phyloP scores from a whole-genome alignment of 1,284 basidiomycete genomes.

The Rhodotorula sp. region DNA sequence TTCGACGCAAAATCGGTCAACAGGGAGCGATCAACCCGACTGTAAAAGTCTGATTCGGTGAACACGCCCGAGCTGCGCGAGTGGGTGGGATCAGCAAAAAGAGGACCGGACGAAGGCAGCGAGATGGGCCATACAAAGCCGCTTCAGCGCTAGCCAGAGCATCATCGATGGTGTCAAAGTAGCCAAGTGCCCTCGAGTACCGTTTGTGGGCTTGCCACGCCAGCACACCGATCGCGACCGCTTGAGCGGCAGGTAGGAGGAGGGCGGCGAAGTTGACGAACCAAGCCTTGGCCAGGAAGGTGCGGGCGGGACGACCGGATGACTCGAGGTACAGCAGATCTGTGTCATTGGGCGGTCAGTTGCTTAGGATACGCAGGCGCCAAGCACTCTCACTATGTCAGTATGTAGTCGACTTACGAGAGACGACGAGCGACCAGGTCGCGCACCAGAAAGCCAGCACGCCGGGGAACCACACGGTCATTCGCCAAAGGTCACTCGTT shows the following conservation, averaged over 20 bases:
- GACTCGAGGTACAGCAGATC: slow-evolving; percentile 31
- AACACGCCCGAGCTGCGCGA: slow-evolving; percentile 10
- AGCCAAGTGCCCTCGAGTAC: not conserved
- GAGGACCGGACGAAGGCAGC: too few species aligned
- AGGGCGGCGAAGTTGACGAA: slow-evolving; percentile 19
- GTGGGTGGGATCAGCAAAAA: too few species aligned
- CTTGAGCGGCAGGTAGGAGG: not conserved
- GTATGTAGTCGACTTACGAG: too few species aligned
- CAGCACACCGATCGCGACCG: slow-evolving; percentile 7
- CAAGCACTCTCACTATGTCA: too few species aligned
- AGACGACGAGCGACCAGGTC: slow-evolving; percentile 18
- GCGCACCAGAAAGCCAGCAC: slow-evolving; percentile 18
- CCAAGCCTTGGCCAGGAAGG: slow-evolving; percentile 10
- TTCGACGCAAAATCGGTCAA: not conserved
- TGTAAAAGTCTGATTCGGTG: not conserved
- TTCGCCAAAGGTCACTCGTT: slow-evolving; percentile 5
- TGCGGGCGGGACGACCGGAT: slow-evolving; percentile 16
- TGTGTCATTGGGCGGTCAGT: too few species aligned
- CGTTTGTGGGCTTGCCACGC: not conserved
- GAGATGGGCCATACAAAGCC: not conserved
- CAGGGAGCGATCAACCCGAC: not conserved
- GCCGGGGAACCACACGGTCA: slow-evolving; percentile 1
- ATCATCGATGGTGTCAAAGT: slow-evolving; percentile 9
- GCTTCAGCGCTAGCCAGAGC: not conserved
- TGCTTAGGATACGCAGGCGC: too few species aligned